Percentiles rank a stretch among this genome's conserved stretches.
Evolutionary conservation across 2,329 filamentous ascomycete genomes (phyloP).

Genomic region (Arthrobotrys musiformis): DNA sequence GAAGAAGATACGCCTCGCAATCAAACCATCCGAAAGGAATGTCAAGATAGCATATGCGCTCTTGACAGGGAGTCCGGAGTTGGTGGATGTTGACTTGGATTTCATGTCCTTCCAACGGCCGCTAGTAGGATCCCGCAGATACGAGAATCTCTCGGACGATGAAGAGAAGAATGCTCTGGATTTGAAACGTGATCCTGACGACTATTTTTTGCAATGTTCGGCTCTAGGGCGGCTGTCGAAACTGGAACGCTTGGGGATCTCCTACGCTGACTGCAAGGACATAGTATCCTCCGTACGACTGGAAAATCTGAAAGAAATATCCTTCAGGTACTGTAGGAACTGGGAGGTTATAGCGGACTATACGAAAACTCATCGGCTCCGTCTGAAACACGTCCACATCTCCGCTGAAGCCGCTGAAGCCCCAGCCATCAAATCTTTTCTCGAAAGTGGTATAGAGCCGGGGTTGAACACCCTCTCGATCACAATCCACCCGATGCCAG

Average conservation of each 20-base stretch:
- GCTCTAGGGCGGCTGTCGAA: background rate
- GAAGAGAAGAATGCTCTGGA: background rate
- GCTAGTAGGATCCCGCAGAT: too few relatives aligned
- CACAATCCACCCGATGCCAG: background rate
- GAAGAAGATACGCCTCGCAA: too few relatives aligned
- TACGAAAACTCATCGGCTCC: background rate
- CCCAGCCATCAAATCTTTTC: background rate
- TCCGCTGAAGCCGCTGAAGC: background rate
- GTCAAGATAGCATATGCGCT: too few relatives aligned
- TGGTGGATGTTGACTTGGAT: too few relatives aligned
- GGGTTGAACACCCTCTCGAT: background rate
- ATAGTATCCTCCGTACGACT: background rate
- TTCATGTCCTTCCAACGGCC: too few relatives aligned
- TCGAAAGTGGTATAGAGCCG: background rate
- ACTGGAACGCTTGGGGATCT: background rate
- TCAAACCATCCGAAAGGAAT: too few relatives aligned
- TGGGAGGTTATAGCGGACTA: background rate
- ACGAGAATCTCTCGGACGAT: too few relatives aligned
- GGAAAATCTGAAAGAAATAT: background rate
- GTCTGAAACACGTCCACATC: background rate
- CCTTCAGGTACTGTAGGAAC: background rate
- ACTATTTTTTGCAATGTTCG: background rate
- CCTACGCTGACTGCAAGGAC: background rate
- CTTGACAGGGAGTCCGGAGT: too few relatives aligned
- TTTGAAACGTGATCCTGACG: background rate